Percentiles rank a stretch among this genome's conserved stretches.
Evolutionary conservation across 768 basidiomycete genomes (phyloP).

Genomic region (Hygrocybe punicea): DNA sequence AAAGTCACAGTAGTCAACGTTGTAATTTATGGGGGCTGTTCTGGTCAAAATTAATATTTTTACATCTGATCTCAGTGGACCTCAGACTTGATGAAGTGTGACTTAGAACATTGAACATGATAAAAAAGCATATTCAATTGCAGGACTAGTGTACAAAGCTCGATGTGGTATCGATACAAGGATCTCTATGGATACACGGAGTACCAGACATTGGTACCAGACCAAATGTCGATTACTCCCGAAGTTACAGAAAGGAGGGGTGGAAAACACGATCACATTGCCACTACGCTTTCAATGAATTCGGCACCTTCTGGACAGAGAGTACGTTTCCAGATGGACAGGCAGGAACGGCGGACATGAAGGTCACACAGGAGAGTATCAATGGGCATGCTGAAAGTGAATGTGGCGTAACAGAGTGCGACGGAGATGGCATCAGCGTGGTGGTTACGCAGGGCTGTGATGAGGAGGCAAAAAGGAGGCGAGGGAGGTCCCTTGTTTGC

Average conservation of each 20-base stretch:
- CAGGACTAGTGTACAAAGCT: too few species aligned
- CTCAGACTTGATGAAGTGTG: too few species aligned
- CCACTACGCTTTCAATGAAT: not conserved
- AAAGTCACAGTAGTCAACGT: too few species aligned
- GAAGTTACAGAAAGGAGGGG: too few species aligned
- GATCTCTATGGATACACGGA: too few species aligned
- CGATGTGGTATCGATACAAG: too few species aligned
- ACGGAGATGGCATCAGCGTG: constrained; percentile 1
- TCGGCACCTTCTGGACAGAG: not conserved
- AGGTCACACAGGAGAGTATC: not conserved
- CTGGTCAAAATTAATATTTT: too few species aligned
- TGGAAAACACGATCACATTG: not conserved
- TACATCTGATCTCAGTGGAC: too few species aligned
- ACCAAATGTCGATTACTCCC: not conserved
- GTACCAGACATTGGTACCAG: too few species aligned
- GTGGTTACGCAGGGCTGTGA: constrained; percentile 4
- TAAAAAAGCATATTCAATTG: too few species aligned
- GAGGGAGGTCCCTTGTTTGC: not conserved
- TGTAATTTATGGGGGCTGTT: too few species aligned
- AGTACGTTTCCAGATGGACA: not conserved
- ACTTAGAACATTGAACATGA: too few species aligned
- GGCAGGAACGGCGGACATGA: not conserved
- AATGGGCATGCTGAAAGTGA: not conserved
- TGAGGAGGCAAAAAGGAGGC: not conserved
- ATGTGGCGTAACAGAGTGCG: not conserved